Conservation (phyloP, 495 filamentous ascomycete genomes). For the Acidiella bohemica region DNA sequence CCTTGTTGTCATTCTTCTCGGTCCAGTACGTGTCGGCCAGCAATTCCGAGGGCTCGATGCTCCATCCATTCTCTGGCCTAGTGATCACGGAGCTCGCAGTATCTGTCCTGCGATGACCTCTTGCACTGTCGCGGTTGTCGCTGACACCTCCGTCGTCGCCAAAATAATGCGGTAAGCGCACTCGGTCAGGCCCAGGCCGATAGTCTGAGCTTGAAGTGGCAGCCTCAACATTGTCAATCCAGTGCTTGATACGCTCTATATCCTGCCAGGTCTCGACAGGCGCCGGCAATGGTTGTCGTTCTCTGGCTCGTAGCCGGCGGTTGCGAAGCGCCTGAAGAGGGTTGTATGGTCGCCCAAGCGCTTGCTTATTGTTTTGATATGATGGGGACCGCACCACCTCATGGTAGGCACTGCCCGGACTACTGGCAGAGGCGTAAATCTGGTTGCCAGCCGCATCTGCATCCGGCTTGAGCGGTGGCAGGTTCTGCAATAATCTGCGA, state of each 20-base stretch:
- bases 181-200: conserved; percentile 25
- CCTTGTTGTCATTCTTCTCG: conserved; percentile 62
- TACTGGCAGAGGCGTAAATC: conserved; percentile 17
- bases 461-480: conserved; percentile 55
- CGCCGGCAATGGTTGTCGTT: conserved; percentile 54
- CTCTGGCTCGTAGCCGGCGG: conserved; percentile 60
- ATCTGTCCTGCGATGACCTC: conserved; percentile 12
- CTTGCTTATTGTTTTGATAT: conserved; percentile 16
- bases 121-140: conserved; percentile 3
- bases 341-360: conserved; percentile 57
- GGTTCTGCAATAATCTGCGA: conserved; percentile 54
- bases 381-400: conserved; percentile 22
- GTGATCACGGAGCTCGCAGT: conserved; percentile 13
- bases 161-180: conserved; percentile 43
- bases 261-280: conserved; percentile 67
- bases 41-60: conserved; percentile 60
- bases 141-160: conserved; percentile 25
- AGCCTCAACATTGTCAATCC: conserved; percentile 56
- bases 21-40: conserved; percentile 78
- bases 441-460: conserved; percentile 25
- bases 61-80: conserved; percentile 47
- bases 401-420: conserved; percentile 22
- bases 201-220: conserved; percentile 34
- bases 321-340: conserved; percentile 81
- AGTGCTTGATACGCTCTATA: conserved; percentile 49